phyloP scores from a whole-genome alignment of 768 basidiomycete species.

The Lyophyllum shimeji region DNA sequence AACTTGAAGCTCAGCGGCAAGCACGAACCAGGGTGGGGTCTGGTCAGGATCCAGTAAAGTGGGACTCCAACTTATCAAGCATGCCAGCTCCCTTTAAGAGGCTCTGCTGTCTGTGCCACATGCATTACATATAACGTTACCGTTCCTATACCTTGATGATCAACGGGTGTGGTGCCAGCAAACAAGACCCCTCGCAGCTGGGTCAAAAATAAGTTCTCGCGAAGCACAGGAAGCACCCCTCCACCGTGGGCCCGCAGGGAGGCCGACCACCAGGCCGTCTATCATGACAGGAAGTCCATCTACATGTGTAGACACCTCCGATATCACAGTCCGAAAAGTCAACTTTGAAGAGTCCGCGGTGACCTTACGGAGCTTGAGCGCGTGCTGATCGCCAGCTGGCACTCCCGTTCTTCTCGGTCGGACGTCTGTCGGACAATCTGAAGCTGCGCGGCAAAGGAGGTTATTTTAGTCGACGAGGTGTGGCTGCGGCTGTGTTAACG shows the following conservation, averaged over 20 bases:
- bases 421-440: not conserved
- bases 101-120: not conserved
- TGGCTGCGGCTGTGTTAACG: not conserved
- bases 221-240: not conserved
- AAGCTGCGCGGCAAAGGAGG: not conserved
- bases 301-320: too few relatives aligned
- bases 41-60: not conserved
- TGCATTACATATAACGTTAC: not conserved
- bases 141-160: not conserved
- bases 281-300: not conserved
- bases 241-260: not conserved
- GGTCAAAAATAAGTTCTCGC: not conserved
- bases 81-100: not conserved
- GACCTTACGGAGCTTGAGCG: not conserved
- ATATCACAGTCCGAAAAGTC: too few relatives aligned
- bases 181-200: too few relatives aligned
- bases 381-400: not conserved
- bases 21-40: not conserved
- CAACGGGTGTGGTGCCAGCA: not conserved
- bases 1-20: not conserved
- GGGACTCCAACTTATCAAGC: too few relatives aligned
- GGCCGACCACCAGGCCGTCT: not conserved
- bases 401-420: not conserved
- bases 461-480: not conserved
- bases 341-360: too few relatives aligned